Evolutionary conservation across 306 rosid species (phyloP), one percentile per base, ranked within the genome.

Genomic region (Medicago arabica): DNA sequence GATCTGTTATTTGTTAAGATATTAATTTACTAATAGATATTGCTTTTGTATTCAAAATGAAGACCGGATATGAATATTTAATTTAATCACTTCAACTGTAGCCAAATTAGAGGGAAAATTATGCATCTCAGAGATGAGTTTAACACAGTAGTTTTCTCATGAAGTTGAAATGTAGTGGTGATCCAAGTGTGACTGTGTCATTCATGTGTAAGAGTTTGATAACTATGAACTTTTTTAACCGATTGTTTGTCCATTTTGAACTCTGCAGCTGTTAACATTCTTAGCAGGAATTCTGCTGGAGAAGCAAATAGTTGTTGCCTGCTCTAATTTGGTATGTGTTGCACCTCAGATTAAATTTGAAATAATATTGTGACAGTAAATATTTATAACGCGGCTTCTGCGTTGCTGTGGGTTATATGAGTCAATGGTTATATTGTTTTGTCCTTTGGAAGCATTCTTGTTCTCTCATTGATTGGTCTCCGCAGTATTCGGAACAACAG

Each of bases 281-380:
- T 84, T 92, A 81, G 97, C 97, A 2, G 99, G 93, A 86, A 91
- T 91, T 47, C 80, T 96, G 79, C 78, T 96, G 78, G 99, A 96
- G 86, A 92, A 92, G 91, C 97, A 92, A 68, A 96, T 89, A 69
- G 86, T 87, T 71, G 87, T 96, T 65, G 83, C 89, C 78, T 90
- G 96, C 84, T 90, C 97, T 62, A 92, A 92, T 85, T 85, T 95
- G 98, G 98, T 95, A 85, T 51, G 90, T 72, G 18, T 43, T 71
- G 12, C 41, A 46, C 72, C 64, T 71, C 19, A 46, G 38, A 59
- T 74, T 46, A 54, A 38, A 81, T 74, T 74, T 74, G 39, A 47
- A 75, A 66, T 21, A 15, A 49, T 70, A 62, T 59, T 31, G 17
- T 80, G 54, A 68, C 23, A 67, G 61, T 40, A 63, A 76, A 61